Base-by-base conservation (phyloP, 805 yeast species). In the Ogataea minuta region DNA sequence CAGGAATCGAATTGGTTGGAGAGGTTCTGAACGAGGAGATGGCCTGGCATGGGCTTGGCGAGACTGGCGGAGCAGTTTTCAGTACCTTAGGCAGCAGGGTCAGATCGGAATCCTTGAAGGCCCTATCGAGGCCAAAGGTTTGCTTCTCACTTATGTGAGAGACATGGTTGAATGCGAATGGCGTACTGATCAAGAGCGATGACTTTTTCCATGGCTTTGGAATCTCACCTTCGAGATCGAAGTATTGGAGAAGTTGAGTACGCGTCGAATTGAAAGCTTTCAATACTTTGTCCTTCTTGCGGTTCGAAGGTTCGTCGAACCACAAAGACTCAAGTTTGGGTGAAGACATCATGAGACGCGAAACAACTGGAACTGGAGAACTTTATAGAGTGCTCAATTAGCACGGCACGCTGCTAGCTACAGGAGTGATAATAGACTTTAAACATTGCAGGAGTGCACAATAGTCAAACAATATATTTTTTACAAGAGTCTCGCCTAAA, bases 151-250 rank as follows among this genome's bases (percentile, higher is more conserved):
- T 63, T 17, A 62, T 49, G 39, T 63, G 67, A 3, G 66, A 52
- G 14, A 62, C 50, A 36, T 63, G 68, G 28, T 48, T 48, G 46
- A 63, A 63, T 0, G 50, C 59, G 23, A 56, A 59, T 3, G 68
- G 67, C 7, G 64, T 54, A 30, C 63, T 55, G 17, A 63, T 61
- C 34, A 41, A 30, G 21, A 38, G 29, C 4, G 51, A 46, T 11
- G 49, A 36, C 17, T 36, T 48, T 28, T 31, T 33, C 23, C 30
- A 13, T 5, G 31, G 11, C 15, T 28, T 37, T 15, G 35, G 20
- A 3, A 38, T 16, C 15, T 42, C 49, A 8, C 25, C 25, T 9
- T 48, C 49, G 11, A 52, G 31, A 20, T 52, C 56, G 25, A 52
- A 52, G 20, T 43, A 36, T 11, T 48, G 50, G 8, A 52, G 39